Percentiles rank a stretch among this genome's conserved stretches.
Conservation (phyloP, 805 yeast genomes). For the Sugiyamaella qingdaonensis region DNA sequence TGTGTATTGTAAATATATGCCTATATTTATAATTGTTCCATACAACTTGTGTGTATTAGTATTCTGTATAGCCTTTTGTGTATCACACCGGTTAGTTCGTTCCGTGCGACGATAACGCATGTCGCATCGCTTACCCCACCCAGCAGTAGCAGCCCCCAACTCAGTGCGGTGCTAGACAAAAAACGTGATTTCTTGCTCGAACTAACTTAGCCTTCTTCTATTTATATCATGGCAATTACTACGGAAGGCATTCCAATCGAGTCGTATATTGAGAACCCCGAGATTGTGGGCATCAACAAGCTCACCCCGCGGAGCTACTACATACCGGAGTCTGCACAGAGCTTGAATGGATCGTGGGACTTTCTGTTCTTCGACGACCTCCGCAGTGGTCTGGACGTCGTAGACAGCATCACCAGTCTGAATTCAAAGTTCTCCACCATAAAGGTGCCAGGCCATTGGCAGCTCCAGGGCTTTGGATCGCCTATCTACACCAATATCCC, state of each 20-base stretch:
- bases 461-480: constrained; percentile 34
- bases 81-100: not conserved
- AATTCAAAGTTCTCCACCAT: constrained; percentile 9
- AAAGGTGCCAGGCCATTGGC: constrained; percentile 38
- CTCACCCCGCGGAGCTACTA: constrained; percentile 18
- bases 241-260: not conserved
- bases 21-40: not conserved
- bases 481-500: constrained; percentile 36
- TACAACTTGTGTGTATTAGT: too few species aligned
- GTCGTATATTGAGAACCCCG: constrained; percentile 19
- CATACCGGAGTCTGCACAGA: constrained; percentile 13
- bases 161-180: not conserved
- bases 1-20: not conserved
- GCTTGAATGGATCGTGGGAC: constrained; percentile 29
- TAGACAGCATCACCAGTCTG: not conserved
- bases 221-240: not conserved
- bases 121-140: not conserved
- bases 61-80: not conserved
- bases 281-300: constrained; percentile 8
- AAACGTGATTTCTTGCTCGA: not conserved
- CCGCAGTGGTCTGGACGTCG: constrained; percentile 1
- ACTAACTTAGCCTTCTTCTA: not conserved
- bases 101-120: not conserved
- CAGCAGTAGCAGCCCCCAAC: not conserved
- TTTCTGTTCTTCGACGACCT: constrained; percentile 20